A percentile compares a stretch with the other conserved stretches of the same genome.
These are phyloP conservation scores for Paramecium sonneborni DNA, from an alignment of 73 alveolate species.

Conservation along the genomic window DNA sequence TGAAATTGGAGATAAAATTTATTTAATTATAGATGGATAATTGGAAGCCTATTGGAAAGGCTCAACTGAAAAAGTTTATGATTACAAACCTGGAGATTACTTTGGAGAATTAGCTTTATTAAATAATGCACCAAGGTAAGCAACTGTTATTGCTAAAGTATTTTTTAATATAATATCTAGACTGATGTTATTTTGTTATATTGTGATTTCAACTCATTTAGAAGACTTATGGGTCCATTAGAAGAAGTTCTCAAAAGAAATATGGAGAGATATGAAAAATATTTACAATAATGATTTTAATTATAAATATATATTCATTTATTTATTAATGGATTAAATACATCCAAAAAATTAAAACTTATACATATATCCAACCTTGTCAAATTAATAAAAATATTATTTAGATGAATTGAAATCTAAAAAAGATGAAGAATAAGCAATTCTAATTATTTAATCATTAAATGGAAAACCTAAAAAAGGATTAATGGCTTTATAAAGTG, in stretches of 20 bases:
- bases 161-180: background rate
- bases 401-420: background rate
- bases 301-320: background rate
- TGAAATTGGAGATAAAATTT: slow-evolving; percentile 78
- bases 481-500: no score
- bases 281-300: slow-evolving; percentile 10
- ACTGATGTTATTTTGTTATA: slow-evolving; percentile 68
- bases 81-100: slow-evolving; percentile 87
- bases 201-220: slow-evolving; percentile 74
- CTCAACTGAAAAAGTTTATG: slow-evolving; percentile 82
- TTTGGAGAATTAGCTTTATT: slow-evolving; percentile 95
- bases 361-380: background rate
- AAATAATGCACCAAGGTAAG: slow-evolving; percentile 93
- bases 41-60: slow-evolving; percentile 69
- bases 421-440: background rate
- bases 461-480: no score
- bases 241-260: slow-evolving; percentile 64
- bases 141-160: slow-evolving; percentile 83
- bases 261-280: slow-evolving; percentile 10
- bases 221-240: slow-evolving; percentile 78
- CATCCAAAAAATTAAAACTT: background rate
- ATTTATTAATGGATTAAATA: background rate
- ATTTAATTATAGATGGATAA: slow-evolving; percentile 83
- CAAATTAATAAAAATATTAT: background rate
- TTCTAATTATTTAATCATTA: background rate